These are phyloP conservation scores for Syzygium aromaticum DNA, from an alignment of 345 rosid genomes.

Conservation along the genomic window DNA sequence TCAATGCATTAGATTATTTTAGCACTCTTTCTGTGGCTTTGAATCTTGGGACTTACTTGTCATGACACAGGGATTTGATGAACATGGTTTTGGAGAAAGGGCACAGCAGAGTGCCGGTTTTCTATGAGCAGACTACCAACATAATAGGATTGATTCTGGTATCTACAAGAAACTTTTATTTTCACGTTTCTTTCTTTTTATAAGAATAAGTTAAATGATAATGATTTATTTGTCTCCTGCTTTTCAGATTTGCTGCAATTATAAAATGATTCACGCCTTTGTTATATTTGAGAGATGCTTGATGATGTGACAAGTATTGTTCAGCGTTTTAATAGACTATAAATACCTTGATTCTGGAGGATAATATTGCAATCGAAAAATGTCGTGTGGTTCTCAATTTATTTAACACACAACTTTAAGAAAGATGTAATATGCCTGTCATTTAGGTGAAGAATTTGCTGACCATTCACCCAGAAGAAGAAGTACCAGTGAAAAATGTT, in stretches of 20 bases:
- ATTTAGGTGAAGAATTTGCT: slow-evolving; percentile 76
- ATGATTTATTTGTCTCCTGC: background rate
- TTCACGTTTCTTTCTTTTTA: background rate
- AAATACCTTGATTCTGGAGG: background rate
- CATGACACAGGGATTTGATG: slow-evolving; percentile 56
- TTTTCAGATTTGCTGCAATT: background rate
- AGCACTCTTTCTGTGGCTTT: background rate
- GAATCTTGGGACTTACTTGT: background rate
- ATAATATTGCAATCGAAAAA: background rate
- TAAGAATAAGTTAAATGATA: background rate
- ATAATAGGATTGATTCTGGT: slow-evolving; percentile 92
- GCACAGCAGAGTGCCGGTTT: slow-evolving; percentile 97
- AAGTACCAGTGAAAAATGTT: slow-evolving; percentile 69
- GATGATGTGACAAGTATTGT: background rate
- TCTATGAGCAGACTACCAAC: slow-evolving; percentile 81
- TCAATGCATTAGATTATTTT: background rate
- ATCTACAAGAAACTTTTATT: background rate
- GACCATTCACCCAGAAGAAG: slow-evolving; percentile 77
- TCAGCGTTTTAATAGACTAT: background rate
- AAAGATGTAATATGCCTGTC: background rate
- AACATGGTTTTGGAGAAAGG: slow-evolving; percentile 84
- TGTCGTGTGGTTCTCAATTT: background rate
- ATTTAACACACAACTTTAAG: background rate
- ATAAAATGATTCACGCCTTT: background rate
- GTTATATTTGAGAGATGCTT: background rate